A percentile compares a stretch with the other conserved stretches of the same genome.
Evolutionary conservation across 1,284 basidiomycete genomes (phyloP).

Genomic region (Trichosporon asahii): DNA sequence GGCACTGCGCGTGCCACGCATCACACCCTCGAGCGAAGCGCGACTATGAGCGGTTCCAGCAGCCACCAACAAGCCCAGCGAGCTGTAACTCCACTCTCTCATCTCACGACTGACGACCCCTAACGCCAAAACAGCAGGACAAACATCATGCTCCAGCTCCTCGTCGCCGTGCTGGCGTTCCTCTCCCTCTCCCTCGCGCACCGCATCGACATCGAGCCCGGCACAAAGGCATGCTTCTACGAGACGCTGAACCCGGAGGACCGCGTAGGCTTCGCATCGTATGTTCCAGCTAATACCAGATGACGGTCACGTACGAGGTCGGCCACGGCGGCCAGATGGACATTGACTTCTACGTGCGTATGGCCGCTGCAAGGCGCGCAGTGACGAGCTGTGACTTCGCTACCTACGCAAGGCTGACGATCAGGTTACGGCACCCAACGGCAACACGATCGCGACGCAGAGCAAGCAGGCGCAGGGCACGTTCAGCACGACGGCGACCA

Average conservation of each 20-base stretch:
- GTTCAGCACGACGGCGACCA: conserved; percentile 77
- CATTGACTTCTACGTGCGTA: conserved; percentile 89
- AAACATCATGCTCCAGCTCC: conserved; percentile 17
- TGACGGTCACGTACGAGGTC: conserved; percentile 99
- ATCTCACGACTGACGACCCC: conserved; percentile 5
- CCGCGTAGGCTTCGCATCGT: conserved; percentile 60
- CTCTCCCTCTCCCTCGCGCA: conserved; percentile 46
- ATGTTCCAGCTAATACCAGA: conserved; percentile 59
- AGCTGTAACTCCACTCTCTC: not conserved
- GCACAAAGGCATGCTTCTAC: conserved; percentile 93
- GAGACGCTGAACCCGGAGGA: conserved; percentile 94
- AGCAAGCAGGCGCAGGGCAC: conserved; percentile 86
- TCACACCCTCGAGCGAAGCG: not conserved
- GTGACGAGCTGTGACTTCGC: not conserved
- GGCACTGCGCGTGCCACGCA: conserved; percentile 3
- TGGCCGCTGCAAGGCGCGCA: not conserved
- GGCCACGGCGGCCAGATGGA: conserved; percentile 87
- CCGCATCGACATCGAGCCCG: conserved; percentile 62
- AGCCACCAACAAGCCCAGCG: not conserved
- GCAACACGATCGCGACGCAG: conserved; percentile 68
- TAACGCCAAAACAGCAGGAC: not conserved
- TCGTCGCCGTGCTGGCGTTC: conserved; percentile 25
- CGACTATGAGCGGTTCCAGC: conserved; percentile 3
- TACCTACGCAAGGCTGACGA: not conserved
- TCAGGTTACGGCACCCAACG: conserved; percentile 74